Base-by-base conservation (phyloP, 257 asterid species). In the Jacaranda mimosifolia region DNA sequence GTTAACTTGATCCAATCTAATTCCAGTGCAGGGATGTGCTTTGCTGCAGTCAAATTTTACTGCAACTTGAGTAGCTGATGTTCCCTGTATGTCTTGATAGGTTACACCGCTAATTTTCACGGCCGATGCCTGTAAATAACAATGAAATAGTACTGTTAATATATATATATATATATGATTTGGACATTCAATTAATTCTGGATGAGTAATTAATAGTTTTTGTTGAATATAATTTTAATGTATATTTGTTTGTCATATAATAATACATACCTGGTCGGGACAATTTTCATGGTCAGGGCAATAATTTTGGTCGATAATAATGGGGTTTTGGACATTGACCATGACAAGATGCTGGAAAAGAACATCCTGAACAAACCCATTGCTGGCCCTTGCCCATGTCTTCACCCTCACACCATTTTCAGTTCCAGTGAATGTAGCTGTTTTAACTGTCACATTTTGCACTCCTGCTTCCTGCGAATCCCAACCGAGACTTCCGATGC, bases 341-440 rank as follows among this genome's bases (percentile, higher is more conserved):
- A 88, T 88, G 3, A 68, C 65, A 1, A 79, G 40, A n/a, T 87
- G 86, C 14, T 86, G 84, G 63, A 84, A 89, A 3, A 77, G 62
- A 21, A 89, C 76, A 4, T 80, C 18, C 26, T 75, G 59, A 6
- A 87, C 94, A n/a, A 83, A 89, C 35, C 88, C 94, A 39, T 67
- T 83, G 86, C 92, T 87, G 3, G 88, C 91, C 70, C 87, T 81
- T 15, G 94, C 91, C 94, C 94, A 89, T 59, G 94, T 87, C 78
- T 89, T 89, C 69, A 89, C 82, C 46, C 94, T 84, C 39, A 87
- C 77, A 0, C 94, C 94, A 43, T 89, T 89, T 60, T 87, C 73
- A 0, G 94, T 87, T 17, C 88, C 94, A 1, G 73, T 70, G 63
- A 87, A 84, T 10, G 88, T 84, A 0, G 76, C 86, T 0, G 86